Evolutionary conservation across 78 protist species (phyloP).

Genomic region (Planoprotostelium fungivorum): DNA sequence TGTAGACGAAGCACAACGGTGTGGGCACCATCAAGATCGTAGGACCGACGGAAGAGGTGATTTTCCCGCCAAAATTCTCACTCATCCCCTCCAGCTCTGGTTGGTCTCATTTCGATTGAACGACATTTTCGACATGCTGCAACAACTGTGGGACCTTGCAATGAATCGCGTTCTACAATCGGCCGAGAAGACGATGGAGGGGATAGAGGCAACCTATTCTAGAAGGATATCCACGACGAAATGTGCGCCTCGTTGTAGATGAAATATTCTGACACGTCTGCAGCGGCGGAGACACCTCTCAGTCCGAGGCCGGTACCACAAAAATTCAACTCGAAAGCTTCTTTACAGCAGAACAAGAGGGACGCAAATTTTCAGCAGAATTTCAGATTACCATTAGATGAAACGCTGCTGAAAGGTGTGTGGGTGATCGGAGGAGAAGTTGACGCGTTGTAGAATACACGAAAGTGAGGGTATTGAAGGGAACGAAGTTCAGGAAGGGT

Average conservation of each 20-base stretch:
- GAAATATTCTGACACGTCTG: no score
- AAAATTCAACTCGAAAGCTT: neutral
- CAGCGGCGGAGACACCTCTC: no score
- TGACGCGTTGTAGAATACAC: neutral
- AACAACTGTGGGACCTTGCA: neutral
- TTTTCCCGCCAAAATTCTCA: neutral
- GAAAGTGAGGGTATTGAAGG: neutral
- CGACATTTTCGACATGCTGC: neutral
- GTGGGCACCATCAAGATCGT: neutral
- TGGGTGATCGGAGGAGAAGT: no score
- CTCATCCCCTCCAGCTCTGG: neutral
- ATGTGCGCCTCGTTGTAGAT: no score
- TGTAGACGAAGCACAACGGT: neutral
- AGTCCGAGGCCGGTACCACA: no score
- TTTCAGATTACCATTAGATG: neutral
- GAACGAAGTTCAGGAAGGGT: neutral
- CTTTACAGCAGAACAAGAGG: neutral
- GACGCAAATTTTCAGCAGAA: neutral
- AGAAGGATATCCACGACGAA: no score
- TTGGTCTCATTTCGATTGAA: neutral
- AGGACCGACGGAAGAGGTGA: neutral
- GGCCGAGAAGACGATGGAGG: neutral
- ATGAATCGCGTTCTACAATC: neutral
- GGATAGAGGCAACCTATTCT: neutral
- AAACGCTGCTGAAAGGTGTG: neutral